A percentile compares a stretch with the other conserved stretches of the same genome.
phyloP scores from a whole-genome alignment of 2,329 filamentous ascomycete genomes.

The Alternaria sp. region DNA sequence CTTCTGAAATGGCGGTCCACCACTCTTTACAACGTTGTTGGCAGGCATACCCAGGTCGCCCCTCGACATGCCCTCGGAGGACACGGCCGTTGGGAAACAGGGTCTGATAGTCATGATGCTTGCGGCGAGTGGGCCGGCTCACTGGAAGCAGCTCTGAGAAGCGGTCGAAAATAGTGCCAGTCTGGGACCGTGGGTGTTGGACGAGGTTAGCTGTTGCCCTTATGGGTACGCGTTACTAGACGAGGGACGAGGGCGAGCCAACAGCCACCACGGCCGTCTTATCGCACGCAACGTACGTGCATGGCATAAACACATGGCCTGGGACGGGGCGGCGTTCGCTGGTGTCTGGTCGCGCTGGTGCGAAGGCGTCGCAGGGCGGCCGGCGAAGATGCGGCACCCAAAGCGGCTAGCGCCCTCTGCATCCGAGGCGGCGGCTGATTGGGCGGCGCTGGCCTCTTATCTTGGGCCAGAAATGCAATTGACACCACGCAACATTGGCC shows the following conservation, averaged over 20 bases:
- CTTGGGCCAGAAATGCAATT: conserved; percentile 24
- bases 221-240: not conserved
- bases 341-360: not conserved
- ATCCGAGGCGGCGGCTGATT: conserved; percentile 6
- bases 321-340: conserved; percentile 18
- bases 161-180: not conserved
- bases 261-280: conserved; percentile 5
- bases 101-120: not conserved
- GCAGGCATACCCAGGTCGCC: conserved; percentile 14
- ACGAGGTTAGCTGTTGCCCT: conserved; percentile 6
- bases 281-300: conserved; percentile 19
- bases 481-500: conserved; percentile 30
- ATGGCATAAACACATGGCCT: conserved; percentile 16
- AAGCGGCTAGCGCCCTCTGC: conserved; percentile 8
- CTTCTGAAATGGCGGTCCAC: conserved; percentile 20
- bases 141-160: conserved; percentile 6
- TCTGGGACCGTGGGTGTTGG: not conserved
- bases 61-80: not conserved
- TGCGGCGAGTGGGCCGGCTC: conserved; percentile 1
- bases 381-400: conserved; percentile 9
- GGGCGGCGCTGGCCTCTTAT: conserved; percentile 14
- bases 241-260: not conserved
- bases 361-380: conserved; percentile 15
- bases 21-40: not conserved
- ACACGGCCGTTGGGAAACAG: conserved; percentile 1